Percentiles rank a stretch among this genome's conserved stretches.
Conservation (phyloP, 2,329 filamentous ascomycete genomes). For the Thielaviopsis populi region DNA sequence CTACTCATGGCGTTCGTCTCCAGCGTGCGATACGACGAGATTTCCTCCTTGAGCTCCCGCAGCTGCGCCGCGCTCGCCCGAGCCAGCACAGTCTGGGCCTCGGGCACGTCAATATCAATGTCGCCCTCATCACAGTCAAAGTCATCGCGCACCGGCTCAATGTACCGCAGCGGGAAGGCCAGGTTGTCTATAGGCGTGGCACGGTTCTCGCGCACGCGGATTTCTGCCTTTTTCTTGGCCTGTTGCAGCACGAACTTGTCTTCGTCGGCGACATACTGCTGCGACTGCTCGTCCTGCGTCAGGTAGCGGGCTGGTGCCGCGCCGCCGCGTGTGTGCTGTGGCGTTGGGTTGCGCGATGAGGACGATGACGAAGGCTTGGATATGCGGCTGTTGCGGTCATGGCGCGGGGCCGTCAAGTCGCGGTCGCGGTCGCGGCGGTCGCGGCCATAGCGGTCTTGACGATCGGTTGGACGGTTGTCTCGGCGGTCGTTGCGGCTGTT, state of each 20-base stretch:
- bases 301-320: conserved; percentile 32
- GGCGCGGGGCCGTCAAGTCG: conserved; percentile 40
- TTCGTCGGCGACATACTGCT: conserved; percentile 81
- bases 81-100: conserved; percentile 70
- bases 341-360: not conserved
- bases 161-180: conserved; percentile 74
- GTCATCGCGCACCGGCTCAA: conserved; percentile 69
- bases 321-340: conserved; percentile 14
- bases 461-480: not conserved
- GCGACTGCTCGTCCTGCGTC: conserved; percentile 62
- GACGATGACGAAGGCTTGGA: conserved; percentile 31
- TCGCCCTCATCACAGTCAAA: conserved; percentile 77
- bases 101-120: conserved; percentile 55
- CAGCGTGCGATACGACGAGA: conserved; percentile 61
- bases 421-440: conserved; percentile 29
- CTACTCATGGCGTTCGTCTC: conserved; percentile 64
- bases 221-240: conserved; percentile 94
- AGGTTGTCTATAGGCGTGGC: conserved; percentile 90
- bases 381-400: conserved; percentile 40
- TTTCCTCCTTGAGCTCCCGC: conserved; percentile 64
- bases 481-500: not conserved
- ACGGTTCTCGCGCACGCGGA: conserved; percentile 79
- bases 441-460: conserved; percentile 1
- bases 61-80: conserved; percentile 43
- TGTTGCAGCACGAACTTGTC: conserved; percentile 93